Base-by-base conservation (phyloP, 192 early-diverging fungal genomes). In the Backusella macrospora region DNA sequence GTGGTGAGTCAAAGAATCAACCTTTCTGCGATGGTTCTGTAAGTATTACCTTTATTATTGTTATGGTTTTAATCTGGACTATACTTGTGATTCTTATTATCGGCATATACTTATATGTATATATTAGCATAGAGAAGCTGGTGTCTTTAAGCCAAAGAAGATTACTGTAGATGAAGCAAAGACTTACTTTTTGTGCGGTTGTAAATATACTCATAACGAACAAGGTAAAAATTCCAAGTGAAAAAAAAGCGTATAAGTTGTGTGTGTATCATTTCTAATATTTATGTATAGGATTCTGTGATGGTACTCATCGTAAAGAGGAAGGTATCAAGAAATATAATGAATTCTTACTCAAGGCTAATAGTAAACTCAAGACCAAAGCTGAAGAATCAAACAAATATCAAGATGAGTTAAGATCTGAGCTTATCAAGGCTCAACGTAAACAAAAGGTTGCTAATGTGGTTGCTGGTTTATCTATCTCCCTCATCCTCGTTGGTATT, bases 191-290 rank as follows among this genome's bases (percentile, higher is more conserved):
- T 46, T 73, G 42, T 73, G 72, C 12, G 72, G 72, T 37, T 73
- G 72, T 65, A 73, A 73, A 73, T 73, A 65, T 37, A 73, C 72
- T 29, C 72, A 73, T 45, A 65, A 73, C 45, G 62, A 73, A 64
- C 62, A 64, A 64, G 72, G 68, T 70, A 48, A 29, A 45, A 26
- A 68, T 6, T 15, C 39, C 42, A 15, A 16, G 12, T 37, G 15
- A 2, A 7, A 26, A 65, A 65, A 0, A 29, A 14, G 6, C 13
- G 23, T 39, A 65, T 38, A 65, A n/a, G n/a, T n/a, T n/a, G n/a
- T n/a, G 10, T 48, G 10, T 12, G 47, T 16, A 55, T 55, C 49
- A 16, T 65, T 34, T 34, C 29, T 34, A 34, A 34, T 34, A 0
- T 34, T 34, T 34, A 34, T 29, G 23, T 26, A 21, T 15, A 59